Conservation (phyloP, 2,329 filamentous ascomycete species). For the Delphinella strobiligena region DNA sequence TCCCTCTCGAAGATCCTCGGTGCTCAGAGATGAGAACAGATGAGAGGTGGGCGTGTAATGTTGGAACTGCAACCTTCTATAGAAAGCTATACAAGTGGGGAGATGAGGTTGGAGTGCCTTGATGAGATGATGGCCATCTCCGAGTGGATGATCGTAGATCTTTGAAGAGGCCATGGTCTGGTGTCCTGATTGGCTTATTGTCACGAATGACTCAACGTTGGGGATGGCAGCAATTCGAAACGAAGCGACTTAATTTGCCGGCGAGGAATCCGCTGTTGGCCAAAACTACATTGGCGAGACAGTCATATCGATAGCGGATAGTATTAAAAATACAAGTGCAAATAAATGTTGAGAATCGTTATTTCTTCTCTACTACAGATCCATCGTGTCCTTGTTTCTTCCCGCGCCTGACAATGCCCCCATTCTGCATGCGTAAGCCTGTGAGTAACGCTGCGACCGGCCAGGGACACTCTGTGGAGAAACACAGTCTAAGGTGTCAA, state of each 20-base stretch:
- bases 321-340: too few species aligned
- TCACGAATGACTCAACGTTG: too few species aligned
- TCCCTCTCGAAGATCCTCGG: not conserved
- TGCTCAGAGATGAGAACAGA: conserved; percentile 28
- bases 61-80: conserved; percentile 51
- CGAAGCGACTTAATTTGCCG: too few species aligned
- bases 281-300: too few species aligned
- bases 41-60: conserved; percentile 32
- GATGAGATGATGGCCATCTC: conserved; percentile 23
- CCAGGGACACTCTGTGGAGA: not conserved
- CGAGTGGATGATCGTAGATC: conserved; percentile 2
- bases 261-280: too few species aligned
- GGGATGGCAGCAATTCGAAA: too few species aligned
- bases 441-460: not conserved
- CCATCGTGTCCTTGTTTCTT: not conserved
- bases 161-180: too few species aligned
- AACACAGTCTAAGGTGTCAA: conserved; percentile 1
- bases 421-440: too few species aligned
- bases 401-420: not conserved
- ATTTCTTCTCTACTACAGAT: too few species aligned
- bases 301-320: too few species aligned
- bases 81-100: conserved; percentile 47
- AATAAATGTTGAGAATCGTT: too few species aligned
- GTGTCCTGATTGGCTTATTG: too few species aligned
- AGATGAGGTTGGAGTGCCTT: conserved; percentile 38